Conservation (phyloP, 768 basidiomycete species). For the Amanita pseudoporphyria region DNA sequence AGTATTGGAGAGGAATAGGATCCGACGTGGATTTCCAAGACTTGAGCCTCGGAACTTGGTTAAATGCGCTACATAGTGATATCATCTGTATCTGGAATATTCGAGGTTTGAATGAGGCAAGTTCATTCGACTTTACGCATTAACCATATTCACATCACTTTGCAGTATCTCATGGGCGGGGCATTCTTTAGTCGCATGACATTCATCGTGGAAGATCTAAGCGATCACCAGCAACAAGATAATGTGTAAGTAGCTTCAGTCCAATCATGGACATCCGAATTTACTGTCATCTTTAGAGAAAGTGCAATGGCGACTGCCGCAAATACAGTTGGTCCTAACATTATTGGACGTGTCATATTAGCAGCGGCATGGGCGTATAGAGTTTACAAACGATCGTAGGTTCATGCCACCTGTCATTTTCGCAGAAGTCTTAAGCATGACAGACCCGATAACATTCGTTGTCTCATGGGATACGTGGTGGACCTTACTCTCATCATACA, state of each 20-base stretch:
- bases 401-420: neutral
- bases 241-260: neutral
- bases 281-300: too few species aligned
- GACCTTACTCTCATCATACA: neutral
- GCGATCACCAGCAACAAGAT: neutral
- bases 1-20: neutral
- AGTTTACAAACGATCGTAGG: neutral
- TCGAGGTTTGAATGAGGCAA: neutral
- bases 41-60: neutral
- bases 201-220: neutral
- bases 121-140: neutral
- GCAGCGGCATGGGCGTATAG: too few species aligned
- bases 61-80: neutral
- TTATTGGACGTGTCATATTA: too few species aligned
- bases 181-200: neutral
- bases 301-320: neutral
- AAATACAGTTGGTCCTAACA: too few species aligned
- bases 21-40: neutral
- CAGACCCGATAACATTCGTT: neutral
- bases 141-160: neutral
- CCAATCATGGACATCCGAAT: too few species aligned
- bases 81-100: neutral
- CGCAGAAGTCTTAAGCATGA: neutral
- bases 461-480: slow-evolving; percentile 2
- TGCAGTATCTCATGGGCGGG: neutral